Base-by-base conservation (phyloP, 2,329 filamentous ascomycete genomes). In the Balansia obtecta region DNA sequence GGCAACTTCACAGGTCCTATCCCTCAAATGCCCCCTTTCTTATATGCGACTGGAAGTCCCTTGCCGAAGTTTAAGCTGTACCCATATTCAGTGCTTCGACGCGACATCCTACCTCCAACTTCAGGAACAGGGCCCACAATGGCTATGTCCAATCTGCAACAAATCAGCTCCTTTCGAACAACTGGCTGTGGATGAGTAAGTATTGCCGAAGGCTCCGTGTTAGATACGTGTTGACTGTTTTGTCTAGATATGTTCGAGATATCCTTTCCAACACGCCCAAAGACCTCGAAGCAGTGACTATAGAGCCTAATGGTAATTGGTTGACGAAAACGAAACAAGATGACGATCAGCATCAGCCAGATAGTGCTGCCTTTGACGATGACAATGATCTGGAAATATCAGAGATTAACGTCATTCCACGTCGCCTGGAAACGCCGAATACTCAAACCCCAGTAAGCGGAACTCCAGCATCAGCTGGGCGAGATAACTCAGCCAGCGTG, bases 51-150 rank as follows among this genome's bases (percentile, higher is more conserved):
- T 98, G 37, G 75, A 77, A 9, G 74, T 86, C 15, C 93, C 93
- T 0, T 88, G 88, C 58, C 83, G 93, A 34, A 87, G 87, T 4
- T 75, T 81, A 3, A 69, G 82, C 34, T 98, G 93, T 69, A 84
- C 80, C 3, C 93, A 98, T 65, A 86, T 93, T 27, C 88, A 95
- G 63, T 98, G 93, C 64, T 98, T 97, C 58, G 93, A 98, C 65
- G 91, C 86, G 3, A 84, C 81, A 3, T 94, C 88, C 2, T 98
- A 96, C 63, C 75, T 98, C 18, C 88, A 95, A 59, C 71, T 98
- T 30, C 91, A 97, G 64, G 89, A 97, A 64, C 93, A 98, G 70
- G 91, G 88, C 0, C 93, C 93, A 0, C 94, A 93, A 16, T 98
- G 93, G 93, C 75, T 82, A n/a, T 98, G 93, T 61, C 93, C 93